Evolutionary conservation across 2,329 filamentous ascomycete genomes (phyloP), one percentile per base, ranked within the genome.

Genomic region (Arthrobotrys conoides): DNA sequence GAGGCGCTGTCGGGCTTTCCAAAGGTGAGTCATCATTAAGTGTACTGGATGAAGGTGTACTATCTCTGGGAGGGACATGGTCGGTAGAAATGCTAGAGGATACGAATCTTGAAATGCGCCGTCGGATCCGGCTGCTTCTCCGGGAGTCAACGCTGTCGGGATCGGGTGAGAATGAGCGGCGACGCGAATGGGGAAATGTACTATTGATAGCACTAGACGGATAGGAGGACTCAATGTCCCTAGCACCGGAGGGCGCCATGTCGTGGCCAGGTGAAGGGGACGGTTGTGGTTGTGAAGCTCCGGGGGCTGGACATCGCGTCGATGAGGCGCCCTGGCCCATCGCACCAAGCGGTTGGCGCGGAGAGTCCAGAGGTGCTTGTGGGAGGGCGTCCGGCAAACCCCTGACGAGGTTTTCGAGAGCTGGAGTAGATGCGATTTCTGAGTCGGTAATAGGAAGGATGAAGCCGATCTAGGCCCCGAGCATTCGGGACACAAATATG

Each of bases 311-410:
- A 79, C 71, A 75, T 75, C 71, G 69, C 65, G 76, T 55, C 63
- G 76, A 79, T 51, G 76, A 79, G 70, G 70, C 70, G 46, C 76
- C 51, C 71, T 79, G 76, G 76, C 76, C 76, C 76, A 79, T 79
- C 76, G 69, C 70, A 79, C 71, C 76, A 67, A 71, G 27, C 38
- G 27, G 63, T 55, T 79, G 70, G 69, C 70, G 71, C 76, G 61
- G 55, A 55, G 70, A 66, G 65, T 79, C 75, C 75, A 78, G 64
- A 72, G 44, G 75, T 68, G 63, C 53, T 64, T 66, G 46, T 24
- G 36, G 61, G 61, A 30, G 67, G 38, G 33, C 27, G 27, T 30
- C 27, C 5, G 57, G 14, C 20, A 51, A 71, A 63, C 55, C 55
- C 36, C 67, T 18, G 41, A 8, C 27, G 41, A 53, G 67, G 53